phyloP scores from a whole-genome alignment of 2,329 filamentous ascomycete species.

The Sporothrix globosa region DNA sequence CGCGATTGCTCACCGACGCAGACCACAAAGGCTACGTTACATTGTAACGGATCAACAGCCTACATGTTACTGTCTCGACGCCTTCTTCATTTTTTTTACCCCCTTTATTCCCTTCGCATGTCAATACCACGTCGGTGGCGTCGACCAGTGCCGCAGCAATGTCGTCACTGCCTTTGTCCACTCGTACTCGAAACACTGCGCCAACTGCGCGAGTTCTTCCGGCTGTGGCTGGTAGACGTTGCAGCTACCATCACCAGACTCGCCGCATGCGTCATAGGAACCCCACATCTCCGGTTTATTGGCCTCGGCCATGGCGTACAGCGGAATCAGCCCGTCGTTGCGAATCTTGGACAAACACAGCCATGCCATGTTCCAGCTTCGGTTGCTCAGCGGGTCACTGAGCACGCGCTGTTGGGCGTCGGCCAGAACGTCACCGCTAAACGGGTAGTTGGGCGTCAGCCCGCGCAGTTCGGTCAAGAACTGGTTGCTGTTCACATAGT shows the following conservation, averaged over 20 bases:
- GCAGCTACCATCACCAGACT: not conserved
- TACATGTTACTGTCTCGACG: not conserved
- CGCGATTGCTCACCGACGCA: not conserved
- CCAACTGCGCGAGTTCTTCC: slow-evolving; percentile 61
- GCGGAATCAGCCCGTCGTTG: slow-evolving; percentile 60
- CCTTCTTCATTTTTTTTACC: not conserved
- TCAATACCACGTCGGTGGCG: slow-evolving; percentile 53
- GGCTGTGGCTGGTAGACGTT: slow-evolving; percentile 52
- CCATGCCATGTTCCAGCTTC: slow-evolving; percentile 79
- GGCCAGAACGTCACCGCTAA: slow-evolving; percentile 65
- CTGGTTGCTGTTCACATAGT: slow-evolving; percentile 72
- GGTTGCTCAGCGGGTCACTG: slow-evolving; percentile 65
- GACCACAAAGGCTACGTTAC: not conserved
- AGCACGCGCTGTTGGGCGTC: slow-evolving; percentile 68
- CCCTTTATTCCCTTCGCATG: not conserved
- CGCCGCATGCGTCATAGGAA: slow-evolving; percentile 39
- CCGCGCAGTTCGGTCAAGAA: slow-evolving; percentile 70
- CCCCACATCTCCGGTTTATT: slow-evolving; percentile 72
- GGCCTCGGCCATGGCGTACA: slow-evolving; percentile 65
- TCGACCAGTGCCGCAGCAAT: slow-evolving; percentile 71
- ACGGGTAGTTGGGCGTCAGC: slow-evolving; percentile 68
- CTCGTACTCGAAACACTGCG: slow-evolving; percentile 65
- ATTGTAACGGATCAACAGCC: not conserved
- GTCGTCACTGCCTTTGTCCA: slow-evolving; percentile 67
- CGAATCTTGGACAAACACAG: slow-evolving; percentile 68